Conservation (phyloP, 257 asterid species). For the Gentiana straminea region DNA sequence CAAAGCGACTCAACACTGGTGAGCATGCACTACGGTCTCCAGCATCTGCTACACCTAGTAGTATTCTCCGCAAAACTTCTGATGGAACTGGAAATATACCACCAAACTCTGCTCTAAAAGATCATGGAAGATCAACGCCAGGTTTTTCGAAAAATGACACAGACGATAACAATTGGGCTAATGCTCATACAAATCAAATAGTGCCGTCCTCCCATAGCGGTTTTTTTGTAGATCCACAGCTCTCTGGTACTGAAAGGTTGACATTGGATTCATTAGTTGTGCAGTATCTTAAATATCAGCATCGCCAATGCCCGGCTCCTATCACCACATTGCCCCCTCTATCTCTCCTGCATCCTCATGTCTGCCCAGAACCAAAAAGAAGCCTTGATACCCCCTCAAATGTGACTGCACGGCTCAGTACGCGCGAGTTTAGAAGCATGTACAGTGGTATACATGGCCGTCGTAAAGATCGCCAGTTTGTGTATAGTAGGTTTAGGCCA, state of each 20-base stretch:
- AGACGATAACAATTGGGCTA: conserved; percentile 37
- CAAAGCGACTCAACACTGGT: conserved; percentile 61
- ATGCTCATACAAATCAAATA: conserved; percentile 19
- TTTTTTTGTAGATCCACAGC: conserved; percentile 49
- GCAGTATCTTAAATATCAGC: conserved; percentile 95
- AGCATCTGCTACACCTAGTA: conserved; percentile 36
- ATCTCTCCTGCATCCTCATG: conserved; percentile 90
- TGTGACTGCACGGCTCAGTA: conserved; percentile 77
- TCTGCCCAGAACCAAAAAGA: conserved; percentile 90
- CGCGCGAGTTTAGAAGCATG: conserved; percentile 73
- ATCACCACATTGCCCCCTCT: conserved; percentile 98
- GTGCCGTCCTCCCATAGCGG: conserved; percentile 42
- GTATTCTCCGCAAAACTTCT: conserved; percentile 34
- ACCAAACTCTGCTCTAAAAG: conserved; percentile 43
- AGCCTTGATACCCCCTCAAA: conserved; percentile 94
- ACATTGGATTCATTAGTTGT: conserved; percentile 86
- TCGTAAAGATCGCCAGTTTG: conserved; percentile 92
- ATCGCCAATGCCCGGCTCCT: conserved; percentile 97
- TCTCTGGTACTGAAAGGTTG: conserved; percentile 52
- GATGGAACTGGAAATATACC: conserved; percentile 44
- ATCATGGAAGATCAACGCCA: conserved; percentile 30
- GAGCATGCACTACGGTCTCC: conserved; percentile 55
- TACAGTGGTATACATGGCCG: conserved; percentile 75
- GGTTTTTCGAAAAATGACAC: conserved; percentile 32
- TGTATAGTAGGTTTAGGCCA: conserved; percentile 89